Base-by-base conservation (phyloP, 305 asterid genomes). In the Vinca major region DNA sequence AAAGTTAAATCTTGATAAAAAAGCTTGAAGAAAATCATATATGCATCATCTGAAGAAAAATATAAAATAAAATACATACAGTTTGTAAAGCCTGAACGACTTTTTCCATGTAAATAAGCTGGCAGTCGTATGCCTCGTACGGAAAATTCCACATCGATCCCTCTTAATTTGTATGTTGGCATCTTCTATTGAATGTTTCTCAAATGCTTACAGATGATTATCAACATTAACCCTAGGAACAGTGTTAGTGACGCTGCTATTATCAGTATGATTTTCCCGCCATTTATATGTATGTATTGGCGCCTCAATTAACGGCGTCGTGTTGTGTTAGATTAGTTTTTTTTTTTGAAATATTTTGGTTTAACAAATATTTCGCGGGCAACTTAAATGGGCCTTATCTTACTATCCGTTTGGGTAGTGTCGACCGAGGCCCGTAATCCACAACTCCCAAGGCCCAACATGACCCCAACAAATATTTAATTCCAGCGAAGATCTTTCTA, bases 61-160 rank as follows among this genome's bases (percentile, higher is more conserved):
- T 21, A 70, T 41, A 13, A 33, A 10, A 19, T 39, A 1, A 37
- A 40, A 60, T 43, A 51, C 9, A 8, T 85, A 92, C 98, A 52
- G 78, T 78, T 86, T 93, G 97, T 71, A 93, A 88, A 68, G 96
- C 88, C 63, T 90, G 79, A 65, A 93, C 87, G 81, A 93, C 97
- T 89, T 89, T 90, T 51, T 93, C 97, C 99, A 93, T 93, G 83
- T 93, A 93, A 74, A 82, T 87, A 20, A 90, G 82, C 86, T 93
- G 99, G 85, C 95, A 85, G 71, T 89, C 96, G 81, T 93, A 93
- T 61, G 99, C 99, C 77, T 89, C 91, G 89, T 65, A 93, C 12
- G 99, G 99, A 80, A 80, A 93, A 93, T 76, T 93, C 97, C 41
- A 93, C 96, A 77, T 86, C 79, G 86, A 93, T 84, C 41, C 99